phyloP scores from a whole-genome alignment of 2,329 filamentous ascomycete genomes.

The Penicillium sclerotiorum region DNA sequence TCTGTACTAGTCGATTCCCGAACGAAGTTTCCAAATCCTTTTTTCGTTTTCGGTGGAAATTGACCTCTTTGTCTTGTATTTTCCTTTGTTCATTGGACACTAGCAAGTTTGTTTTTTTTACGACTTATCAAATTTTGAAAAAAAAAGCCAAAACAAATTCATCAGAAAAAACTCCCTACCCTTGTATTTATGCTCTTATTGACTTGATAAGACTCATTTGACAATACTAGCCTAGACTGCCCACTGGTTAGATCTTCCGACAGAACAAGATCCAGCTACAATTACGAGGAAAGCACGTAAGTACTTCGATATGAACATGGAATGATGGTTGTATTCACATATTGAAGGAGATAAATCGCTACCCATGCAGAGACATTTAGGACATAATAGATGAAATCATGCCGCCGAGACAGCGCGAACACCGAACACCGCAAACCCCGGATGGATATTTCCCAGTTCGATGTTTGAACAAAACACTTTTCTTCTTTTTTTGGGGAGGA shows the following conservation, averaged over 20 bases:
- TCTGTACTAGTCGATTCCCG: slow-evolving; percentile 36
- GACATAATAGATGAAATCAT: slow-evolving; percentile 22
- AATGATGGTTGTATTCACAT: slow-evolving; percentile 30
- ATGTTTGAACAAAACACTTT: slow-evolving; percentile 28
- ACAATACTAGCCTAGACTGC: too few species aligned
- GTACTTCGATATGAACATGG: too few species aligned
- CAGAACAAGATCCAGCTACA: too few species aligned
- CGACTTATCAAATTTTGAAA: slow-evolving; percentile 13
- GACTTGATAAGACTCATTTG: too few species aligned
- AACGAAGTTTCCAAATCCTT: slow-evolving; percentile 16
- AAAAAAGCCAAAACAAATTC: slow-evolving; percentile 7
- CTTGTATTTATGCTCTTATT: too few species aligned
- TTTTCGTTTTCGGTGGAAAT: slow-evolving; percentile 16
- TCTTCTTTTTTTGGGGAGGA: slow-evolving; percentile 16
- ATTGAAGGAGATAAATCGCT: slow-evolving; percentile 30
- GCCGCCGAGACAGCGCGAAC: slow-evolving; percentile 30
- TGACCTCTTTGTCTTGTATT: slow-evolving; percentile 28
- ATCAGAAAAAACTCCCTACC: too few species aligned
- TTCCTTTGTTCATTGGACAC: slow-evolving; percentile 30
- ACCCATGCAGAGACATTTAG: slow-evolving; percentile 33
- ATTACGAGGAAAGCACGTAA: too few species aligned
- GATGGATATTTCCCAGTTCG: slow-evolving; percentile 32
- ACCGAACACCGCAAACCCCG: slow-evolving; percentile 31
- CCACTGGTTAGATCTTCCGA: too few species aligned
- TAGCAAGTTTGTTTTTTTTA: slow-evolving; percentile 25